These are phyloP conservation scores for Globisporangium nodosum DNA, from an alignment of 352 stramenopile species.

Conservation along the genomic window DNA sequence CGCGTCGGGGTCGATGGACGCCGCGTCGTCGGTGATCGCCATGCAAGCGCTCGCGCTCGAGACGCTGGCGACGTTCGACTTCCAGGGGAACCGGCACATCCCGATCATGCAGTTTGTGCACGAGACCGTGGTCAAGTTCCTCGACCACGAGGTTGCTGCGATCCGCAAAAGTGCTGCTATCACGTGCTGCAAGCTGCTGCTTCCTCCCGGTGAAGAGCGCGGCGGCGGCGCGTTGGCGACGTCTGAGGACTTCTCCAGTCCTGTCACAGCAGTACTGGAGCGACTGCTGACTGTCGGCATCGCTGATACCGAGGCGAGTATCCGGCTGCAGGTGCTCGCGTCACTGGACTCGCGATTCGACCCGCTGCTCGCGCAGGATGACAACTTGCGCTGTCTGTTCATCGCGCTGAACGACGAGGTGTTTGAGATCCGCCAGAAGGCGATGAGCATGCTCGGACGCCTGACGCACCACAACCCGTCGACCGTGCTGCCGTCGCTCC, in stretches of 20 bases:
- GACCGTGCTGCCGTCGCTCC: slow-evolving; percentile 71
- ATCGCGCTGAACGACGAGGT: slow-evolving; percentile 86
- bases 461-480: slow-evolving; percentile 85
- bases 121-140: slow-evolving; percentile 82
- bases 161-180: slow-evolving; percentile 86
- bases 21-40: slow-evolving; percentile 47
- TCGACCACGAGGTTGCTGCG: slow-evolving; percentile 78
- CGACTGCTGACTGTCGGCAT: slow-evolving; percentile 81
- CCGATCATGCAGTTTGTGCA: slow-evolving; percentile 88
- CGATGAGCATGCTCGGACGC: slow-evolving; percentile 83
- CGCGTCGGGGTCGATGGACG: slow-evolving; percentile 22
- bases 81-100: slow-evolving; percentile 79
- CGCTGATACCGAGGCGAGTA: slow-evolving; percentile 81
- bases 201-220: slow-evolving; percentile 63
- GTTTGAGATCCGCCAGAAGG: slow-evolving; percentile 84
- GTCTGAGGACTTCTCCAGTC: slow-evolving; percentile 64
- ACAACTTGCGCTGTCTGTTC: slow-evolving; percentile 82
- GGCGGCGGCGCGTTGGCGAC: slow-evolving; percentile 43
- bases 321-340: slow-evolving; percentile 71
- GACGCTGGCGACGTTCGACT: slow-evolving; percentile 84
- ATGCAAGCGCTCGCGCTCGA: slow-evolving; percentile 84
- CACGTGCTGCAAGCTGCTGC: slow-evolving; percentile 81
- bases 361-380: slow-evolving; percentile 68
- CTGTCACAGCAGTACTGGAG: slow-evolving; percentile 73
- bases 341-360: slow-evolving; percentile 83